A percentile compares a stretch with the other conserved stretches of the same genome.
These are phyloP conservation scores for Bipolaris gigantea DNA, from an alignment of 2,329 filamentous ascomycete genomes.

Conservation along the genomic window DNA sequence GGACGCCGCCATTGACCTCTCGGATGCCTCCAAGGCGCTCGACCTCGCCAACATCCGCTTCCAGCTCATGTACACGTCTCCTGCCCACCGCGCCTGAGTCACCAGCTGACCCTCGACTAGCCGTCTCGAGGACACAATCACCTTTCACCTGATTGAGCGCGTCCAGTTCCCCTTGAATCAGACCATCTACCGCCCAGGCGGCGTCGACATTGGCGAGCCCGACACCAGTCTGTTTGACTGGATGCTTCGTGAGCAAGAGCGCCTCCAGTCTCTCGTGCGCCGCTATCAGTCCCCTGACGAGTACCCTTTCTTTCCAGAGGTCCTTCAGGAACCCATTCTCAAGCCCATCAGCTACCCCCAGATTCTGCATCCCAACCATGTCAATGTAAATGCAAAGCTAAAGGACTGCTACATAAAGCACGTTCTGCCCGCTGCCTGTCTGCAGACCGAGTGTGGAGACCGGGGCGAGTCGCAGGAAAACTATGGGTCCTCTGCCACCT, in stretches of 20 bases:
- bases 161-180: constrained; percentile 95
- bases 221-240: constrained; percentile 87
- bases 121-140: constrained; percentile 96
- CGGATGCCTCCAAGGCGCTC: constrained; percentile 79
- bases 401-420: constrained; percentile 80
- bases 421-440: constrained; percentile 82
- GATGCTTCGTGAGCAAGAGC: constrained; percentile 88
- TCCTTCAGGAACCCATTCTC: constrained; percentile 78
- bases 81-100: neutral
- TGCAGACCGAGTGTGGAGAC: constrained; percentile 74
- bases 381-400: constrained; percentile 87
- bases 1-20: constrained; percentile 89
- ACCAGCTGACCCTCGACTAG: constrained; percentile 53
- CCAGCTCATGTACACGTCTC: constrained; percentile 78
- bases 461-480: constrained; percentile 87
- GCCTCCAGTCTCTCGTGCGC: constrained; percentile 86
- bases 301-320: constrained; percentile 91
- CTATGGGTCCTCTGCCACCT: constrained; percentile 89
- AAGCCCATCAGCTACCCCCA: constrained; percentile 83
- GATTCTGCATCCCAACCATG: constrained; percentile 83
- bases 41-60: constrained; percentile 91
- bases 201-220: constrained; percentile 74
- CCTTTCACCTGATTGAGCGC: constrained; percentile 93
- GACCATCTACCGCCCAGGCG: constrained; percentile 80
- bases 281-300: constrained; percentile 96